phyloP scores from a whole-genome alignment of 129 eudicot genomes.

The Helianthus annuus region DNA sequence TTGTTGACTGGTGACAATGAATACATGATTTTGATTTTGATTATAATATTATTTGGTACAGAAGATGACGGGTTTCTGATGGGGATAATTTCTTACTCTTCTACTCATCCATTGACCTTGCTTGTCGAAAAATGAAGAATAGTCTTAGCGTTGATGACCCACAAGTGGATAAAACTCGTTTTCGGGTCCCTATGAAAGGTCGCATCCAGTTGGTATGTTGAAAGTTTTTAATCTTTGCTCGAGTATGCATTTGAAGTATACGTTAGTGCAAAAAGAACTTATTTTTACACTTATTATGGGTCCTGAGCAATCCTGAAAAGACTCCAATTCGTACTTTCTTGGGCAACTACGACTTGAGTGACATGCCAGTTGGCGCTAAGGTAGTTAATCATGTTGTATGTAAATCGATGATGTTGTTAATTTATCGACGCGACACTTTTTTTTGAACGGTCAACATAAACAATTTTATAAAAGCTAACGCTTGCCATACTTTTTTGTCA shows the following conservation, averaged over 20 bases:
- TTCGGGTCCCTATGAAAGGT: slow-evolving; percentile 91
- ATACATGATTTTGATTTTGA: slow-evolving; percentile 16
- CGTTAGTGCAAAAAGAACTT: neutral
- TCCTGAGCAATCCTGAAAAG: slow-evolving; percentile 93
- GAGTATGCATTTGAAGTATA: neutral
- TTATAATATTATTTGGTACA: slow-evolving; percentile 32
- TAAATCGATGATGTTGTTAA: too few relatives aligned
- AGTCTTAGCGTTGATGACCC: slow-evolving; percentile 55
- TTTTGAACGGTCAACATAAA: too few relatives aligned
- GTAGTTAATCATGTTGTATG: slow-evolving; percentile 21
- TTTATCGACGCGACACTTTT: neutral
- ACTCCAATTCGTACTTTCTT: slow-evolving; percentile 94
- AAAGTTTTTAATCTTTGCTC: neutral
- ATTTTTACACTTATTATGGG: slow-evolving; percentile 36
- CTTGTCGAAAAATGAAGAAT: slow-evolving; percentile 49
- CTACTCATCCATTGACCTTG: slow-evolving; percentile 80
- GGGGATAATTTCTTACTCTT: slow-evolving; percentile 81
- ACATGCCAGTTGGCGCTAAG: slow-evolving; percentile 99
- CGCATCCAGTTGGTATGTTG: slow-evolving; percentile 80
- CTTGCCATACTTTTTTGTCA: too few relatives aligned
- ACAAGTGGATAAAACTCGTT: slow-evolving; percentile 54
- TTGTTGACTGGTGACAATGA: neutral
- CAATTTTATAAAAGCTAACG: too few relatives aligned
- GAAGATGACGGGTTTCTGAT: slow-evolving; percentile 97
- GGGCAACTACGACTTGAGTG: slow-evolving; percentile 89